Conservation (phyloP, 495 filamentous ascomycete genomes). For the Lasiosphaeria ovina region DNA sequence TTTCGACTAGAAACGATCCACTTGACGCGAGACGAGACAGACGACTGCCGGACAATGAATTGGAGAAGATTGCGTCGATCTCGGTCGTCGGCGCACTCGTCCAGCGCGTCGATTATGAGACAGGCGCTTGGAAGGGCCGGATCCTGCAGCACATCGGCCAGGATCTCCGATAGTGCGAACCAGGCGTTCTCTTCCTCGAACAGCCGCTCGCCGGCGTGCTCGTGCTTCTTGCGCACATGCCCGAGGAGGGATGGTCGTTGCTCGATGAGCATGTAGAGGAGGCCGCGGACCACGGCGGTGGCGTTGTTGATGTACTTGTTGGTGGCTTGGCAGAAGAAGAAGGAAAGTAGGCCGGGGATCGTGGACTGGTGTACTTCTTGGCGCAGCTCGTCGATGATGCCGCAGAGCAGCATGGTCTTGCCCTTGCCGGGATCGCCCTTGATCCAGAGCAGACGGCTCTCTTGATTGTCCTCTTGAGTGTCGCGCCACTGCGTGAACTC, state of each 20-base stretch:
- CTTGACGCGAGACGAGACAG: too few relatives aligned
- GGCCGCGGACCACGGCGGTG: constrained; percentile 38
- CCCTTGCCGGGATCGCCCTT: too few relatives aligned
- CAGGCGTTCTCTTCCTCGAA: constrained; percentile 18
- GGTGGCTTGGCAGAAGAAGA: constrained; percentile 18
- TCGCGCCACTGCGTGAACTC: constrained; percentile 36
- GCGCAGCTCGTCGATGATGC: constrained; percentile 23
- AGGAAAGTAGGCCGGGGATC: background rate
- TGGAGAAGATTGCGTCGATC: constrained; percentile 33
- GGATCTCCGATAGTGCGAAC: constrained; percentile 28
- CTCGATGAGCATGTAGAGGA: constrained; percentile 39
- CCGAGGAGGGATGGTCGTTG: constrained; percentile 2
- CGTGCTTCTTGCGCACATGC: background rate
- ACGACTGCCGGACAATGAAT: constrained; percentile 27
- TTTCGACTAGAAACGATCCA: too few relatives aligned
- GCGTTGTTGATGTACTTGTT: constrained; percentile 37
- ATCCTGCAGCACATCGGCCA: constrained; percentile 35
- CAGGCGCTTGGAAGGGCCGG: constrained; percentile 23
- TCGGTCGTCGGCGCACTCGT: constrained; percentile 39
- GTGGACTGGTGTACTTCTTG: constrained; percentile 36
- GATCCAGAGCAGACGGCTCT: constrained; percentile 48
- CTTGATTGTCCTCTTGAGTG: constrained; percentile 22
- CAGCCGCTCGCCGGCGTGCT: constrained; percentile 21
- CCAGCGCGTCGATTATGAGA: constrained; percentile 49
- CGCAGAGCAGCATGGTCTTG: too few relatives aligned